Evolutionary conservation across 352 stramenopile genomes (phyloP), one percentile per base, ranked within the genome.

Genomic region (Phytophthora macrochlamydospora): DNA sequence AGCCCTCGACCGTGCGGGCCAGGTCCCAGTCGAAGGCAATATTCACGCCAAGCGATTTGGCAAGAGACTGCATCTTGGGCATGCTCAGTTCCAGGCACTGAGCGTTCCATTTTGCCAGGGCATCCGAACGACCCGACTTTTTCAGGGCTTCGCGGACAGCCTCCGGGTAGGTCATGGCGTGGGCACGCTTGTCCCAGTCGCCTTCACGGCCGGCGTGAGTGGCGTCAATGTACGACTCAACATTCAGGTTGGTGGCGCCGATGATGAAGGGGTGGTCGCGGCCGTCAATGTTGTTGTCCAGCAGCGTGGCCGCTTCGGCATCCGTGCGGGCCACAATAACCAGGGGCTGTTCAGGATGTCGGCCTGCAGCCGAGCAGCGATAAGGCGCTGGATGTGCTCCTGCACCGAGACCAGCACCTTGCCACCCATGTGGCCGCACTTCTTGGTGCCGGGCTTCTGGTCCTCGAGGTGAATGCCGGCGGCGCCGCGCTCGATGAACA

Each of bases 381-480:
- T 93, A 29, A 99, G 79, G 31, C 95, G 90, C 82, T 98, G 91
- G 67, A 97, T 91, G 75, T 98, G 95, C 81, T 99, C 95, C 69
- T 98, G 83, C 6, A 94, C 98, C 30, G 91, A 92, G 30, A 99
- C 94, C 8, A 99, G 80, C 31, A 99, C 93, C 76, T 98, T 98
- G 31, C 94, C 94, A 28, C 95, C 94, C 94, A 99, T 98, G 81
- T 99, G 97, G 38, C 97, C 96, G 72, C 97, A 99, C 81, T 99
- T 99, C 76, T 99, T 99, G 4, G 93, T 98, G 61, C 95, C 95
- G 7, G 95, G 93, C 75, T 97, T 97, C 81, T 99, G 97, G 81
- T 99, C 97, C 78, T 99, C 97, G 58, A 99, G 91, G 80, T 99
- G 97, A 48, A 99, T 92, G 46, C 94, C 96, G 18, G 18, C 18